These are phyloP conservation scores for Pichia sp. DNA, from an alignment of 1,139 yeast species.

Conservation along the genomic window DNA sequence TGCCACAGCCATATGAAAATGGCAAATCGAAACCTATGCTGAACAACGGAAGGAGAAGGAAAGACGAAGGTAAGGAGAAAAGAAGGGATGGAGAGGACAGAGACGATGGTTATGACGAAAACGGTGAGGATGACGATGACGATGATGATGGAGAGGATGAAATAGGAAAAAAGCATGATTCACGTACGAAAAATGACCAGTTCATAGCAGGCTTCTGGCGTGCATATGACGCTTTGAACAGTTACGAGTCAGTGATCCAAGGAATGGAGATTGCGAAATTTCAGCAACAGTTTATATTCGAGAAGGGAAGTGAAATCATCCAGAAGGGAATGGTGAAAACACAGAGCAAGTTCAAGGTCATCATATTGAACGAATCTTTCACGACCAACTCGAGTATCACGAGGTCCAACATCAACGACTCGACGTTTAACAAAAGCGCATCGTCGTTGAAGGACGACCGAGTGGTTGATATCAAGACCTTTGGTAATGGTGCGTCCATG, in stretches of 20 bases:
- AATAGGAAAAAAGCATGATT: constrained; percentile 25
- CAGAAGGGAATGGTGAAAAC: constrained; percentile 80
- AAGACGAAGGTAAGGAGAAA: neutral
- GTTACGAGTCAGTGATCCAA: constrained; percentile 54
- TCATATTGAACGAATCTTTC: constrained; percentile 73
- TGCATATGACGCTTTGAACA: constrained; percentile 84
- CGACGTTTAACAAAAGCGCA: constrained; percentile 14
- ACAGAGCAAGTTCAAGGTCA: constrained; percentile 74
- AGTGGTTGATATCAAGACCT: constrained; percentile 34
- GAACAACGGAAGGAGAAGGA: neutral
- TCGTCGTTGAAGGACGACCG: constrained; percentile 24
- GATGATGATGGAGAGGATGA: constrained; percentile 5
- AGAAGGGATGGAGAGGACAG: neutral
- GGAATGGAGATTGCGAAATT: constrained; percentile 80
- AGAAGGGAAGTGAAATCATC: constrained; percentile 82
- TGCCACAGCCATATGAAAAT: constrained; percentile 4
- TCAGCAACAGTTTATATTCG: constrained; percentile 79
- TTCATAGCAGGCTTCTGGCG: constrained; percentile 94
- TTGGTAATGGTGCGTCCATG: constrained; percentile 50
- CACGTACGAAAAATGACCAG: constrained; percentile 44
- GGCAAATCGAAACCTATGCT: neutral
- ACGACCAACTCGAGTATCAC: constrained; percentile 25
- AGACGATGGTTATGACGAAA: neutral
- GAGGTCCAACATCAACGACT: constrained; percentile 14
- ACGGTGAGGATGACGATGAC: constrained; percentile 1